Base-by-base conservation (phyloP, 495 filamentous ascomycete genomes). In the Talaromyces wortmannii region DNA sequence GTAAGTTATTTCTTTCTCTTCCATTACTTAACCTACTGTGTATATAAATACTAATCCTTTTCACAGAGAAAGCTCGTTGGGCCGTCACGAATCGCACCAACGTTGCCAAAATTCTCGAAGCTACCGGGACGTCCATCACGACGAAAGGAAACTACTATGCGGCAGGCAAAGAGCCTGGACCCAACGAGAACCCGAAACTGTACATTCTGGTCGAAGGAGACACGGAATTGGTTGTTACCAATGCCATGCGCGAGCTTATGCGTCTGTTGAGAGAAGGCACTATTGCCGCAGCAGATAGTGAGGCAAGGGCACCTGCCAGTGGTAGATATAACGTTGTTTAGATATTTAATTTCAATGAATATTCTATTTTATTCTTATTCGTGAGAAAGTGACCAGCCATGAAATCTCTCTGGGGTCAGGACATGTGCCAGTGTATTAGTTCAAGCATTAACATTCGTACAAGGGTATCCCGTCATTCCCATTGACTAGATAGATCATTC, bases 71-170 rank as follows among this genome's bases (percentile, higher is more conserved):
- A 83, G 94, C 95, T 59, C 84, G 94, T 54, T 99, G 94, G 94
- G 92, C 91, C 17, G 94, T 99, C 69, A 99, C 94, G 48, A 99
- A 99, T 65, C 84, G 94, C 45, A 99, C 95, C 5, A 99, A 99
- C 62, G 94, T 99, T 55, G 94, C 94, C 58, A 97, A 97, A 76
- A 96, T 99, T 53, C 80, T 99, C 51, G 94, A 99, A 66, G 82
- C 89, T 6, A 96, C 91, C 2, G 94, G 91, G 33, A 96, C 91
- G 6, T 95, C 89, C 4, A 99, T 99, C 69, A 99, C 94, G 0
- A 97, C 90, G 45, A 99, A 99, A 72, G 94, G 94, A 54, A 92
- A 75, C 53, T 97, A 87, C 70, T 97, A 97, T 60, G 68, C 86
- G 1, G 48, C 84, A 2, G 94, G 92, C 52, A 96, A 94, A 67